Conservation (phyloP, 371 early-diverging fungal species). For the Scutellospora calospora region DNA sequence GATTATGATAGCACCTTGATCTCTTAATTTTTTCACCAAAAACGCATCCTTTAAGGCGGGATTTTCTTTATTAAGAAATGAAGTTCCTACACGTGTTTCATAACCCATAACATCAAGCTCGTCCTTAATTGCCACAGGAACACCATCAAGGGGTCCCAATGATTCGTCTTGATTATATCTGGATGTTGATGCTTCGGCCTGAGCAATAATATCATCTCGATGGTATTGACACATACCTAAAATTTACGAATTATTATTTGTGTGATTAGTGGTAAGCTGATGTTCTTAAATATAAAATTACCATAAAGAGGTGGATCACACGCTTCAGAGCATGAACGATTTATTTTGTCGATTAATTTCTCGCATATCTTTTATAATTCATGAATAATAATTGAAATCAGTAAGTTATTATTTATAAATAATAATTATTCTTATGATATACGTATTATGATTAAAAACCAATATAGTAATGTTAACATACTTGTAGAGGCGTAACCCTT, state of each 20-base stretch:
- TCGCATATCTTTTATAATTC: slow-evolving; percentile 47
- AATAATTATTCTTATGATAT: too few species aligned
- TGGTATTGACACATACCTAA: slow-evolving; percentile 54
- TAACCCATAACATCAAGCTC: slow-evolving; percentile 66
- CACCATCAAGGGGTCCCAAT: slow-evolving; percentile 73
- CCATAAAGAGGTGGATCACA: slow-evolving; percentile 57
- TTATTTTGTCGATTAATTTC: slow-evolving; percentile 48
- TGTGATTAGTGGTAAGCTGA: too few species aligned
- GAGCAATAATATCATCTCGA: slow-evolving; percentile 55
- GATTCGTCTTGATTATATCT: slow-evolving; percentile 62
- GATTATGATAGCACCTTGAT: slow-evolving; percentile 66
- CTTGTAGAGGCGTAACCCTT: slow-evolving; percentile 28
- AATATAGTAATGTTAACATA: neutral
- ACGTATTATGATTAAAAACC: neutral
- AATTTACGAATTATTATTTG: slow-evolving; percentile 48
- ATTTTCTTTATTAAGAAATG: slow-evolving; percentile 60
- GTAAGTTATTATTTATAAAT: too few species aligned
- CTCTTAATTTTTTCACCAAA: slow-evolving; percentile 58
- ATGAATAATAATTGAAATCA: neutral
- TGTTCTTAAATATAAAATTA: slow-evolving; percentile 44
- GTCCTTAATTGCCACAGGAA: slow-evolving; percentile 66
- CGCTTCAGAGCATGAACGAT: slow-evolving; percentile 43
- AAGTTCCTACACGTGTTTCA: slow-evolving; percentile 66
- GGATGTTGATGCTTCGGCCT: slow-evolving; percentile 66
- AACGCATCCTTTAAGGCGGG: slow-evolving; percentile 62